These are phyloP conservation scores for Cymbopogon flexuosus DNA, from an alignment of 202 grass and related monocot species.

Conservation along the genomic window DNA sequence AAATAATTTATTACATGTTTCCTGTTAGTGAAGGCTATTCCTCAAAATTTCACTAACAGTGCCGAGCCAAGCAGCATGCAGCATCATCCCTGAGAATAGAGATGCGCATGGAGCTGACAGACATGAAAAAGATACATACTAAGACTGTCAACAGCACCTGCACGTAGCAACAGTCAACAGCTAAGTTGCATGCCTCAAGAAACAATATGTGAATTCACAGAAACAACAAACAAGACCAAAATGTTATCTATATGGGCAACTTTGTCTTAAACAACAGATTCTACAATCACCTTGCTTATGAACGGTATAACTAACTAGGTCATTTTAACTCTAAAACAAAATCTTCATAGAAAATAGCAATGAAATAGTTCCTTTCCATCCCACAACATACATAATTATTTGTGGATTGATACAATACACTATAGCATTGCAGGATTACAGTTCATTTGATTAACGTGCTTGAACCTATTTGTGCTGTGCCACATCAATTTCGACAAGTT, in stretches of 20 bases:
- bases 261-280: neutral
- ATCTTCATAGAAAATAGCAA: neutral
- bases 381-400: neutral
- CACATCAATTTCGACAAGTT: neutral
- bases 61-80: neutral
- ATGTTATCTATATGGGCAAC: neutral
- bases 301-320: neutral
- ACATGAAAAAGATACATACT: neutral
- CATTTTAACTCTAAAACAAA: neutral
- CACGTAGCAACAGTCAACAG: neutral
- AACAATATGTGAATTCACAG: neutral
- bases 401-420: neutral
- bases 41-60: neutral
- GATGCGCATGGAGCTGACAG: neutral
- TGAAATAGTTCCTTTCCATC: neutral
- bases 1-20: slow-evolving; percentile 23
- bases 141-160: slow-evolving; percentile 1
- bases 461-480: neutral
- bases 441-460: neutral
- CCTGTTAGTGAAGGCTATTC: slow-evolving; percentile 7
- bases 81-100: neutral
- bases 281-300: neutral
- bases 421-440: neutral
- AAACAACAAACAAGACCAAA: neutral
- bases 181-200: neutral